These are phyloP conservation scores for Panaeolus papilionaceus DNA, from an alignment of 768 basidiomycete species.

Conservation along the genomic window DNA sequence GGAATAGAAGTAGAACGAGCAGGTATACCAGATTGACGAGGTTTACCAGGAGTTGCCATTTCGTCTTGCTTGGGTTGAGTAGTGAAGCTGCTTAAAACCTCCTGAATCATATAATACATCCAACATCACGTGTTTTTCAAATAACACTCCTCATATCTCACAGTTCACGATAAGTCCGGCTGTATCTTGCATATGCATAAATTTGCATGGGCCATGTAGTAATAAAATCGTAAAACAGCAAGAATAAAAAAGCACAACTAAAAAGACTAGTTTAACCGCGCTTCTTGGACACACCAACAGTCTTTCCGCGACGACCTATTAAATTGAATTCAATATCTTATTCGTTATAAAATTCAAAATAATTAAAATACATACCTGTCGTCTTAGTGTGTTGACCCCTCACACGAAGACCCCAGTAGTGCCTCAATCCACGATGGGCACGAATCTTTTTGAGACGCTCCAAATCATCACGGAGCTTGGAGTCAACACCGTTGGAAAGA, in stretches of 20 bases:
- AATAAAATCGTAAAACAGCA: conserved; percentile 20
- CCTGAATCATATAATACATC: not conserved
- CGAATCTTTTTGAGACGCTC: conserved; percentile 99
- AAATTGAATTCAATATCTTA: conserved; percentile 8
- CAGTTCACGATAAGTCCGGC: too few relatives aligned
- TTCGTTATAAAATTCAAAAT: conserved; percentile 10
- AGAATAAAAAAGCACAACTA: conserved; percentile 7
- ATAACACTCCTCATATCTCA: not conserved
- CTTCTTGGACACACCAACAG: conserved; percentile 97
- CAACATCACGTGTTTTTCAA: conserved; percentile 12
- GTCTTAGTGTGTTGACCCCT: conserved; percentile 99
- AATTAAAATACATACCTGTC: conserved; percentile 66
- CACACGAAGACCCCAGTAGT: conserved; percentile 94
- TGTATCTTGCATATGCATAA: conserved; percentile 7
- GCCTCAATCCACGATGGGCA: conserved; percentile 91
- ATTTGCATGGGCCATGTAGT: conserved; percentile 6
- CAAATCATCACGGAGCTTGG: conserved; percentile 96
- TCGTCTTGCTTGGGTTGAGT: not conserved
- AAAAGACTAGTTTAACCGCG: conserved; percentile 47
- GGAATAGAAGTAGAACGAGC: conserved; percentile 57
- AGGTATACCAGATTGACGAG: conserved; percentile 49
- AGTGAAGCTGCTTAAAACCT: not conserved
- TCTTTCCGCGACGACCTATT: conserved; percentile 92
- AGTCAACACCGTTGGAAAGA: conserved; percentile 95
- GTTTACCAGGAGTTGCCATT: conserved; percentile 49